Base-by-base conservation (phyloP, 768 basidiomycete genomes). In the Auricularia heimuer region DNA sequence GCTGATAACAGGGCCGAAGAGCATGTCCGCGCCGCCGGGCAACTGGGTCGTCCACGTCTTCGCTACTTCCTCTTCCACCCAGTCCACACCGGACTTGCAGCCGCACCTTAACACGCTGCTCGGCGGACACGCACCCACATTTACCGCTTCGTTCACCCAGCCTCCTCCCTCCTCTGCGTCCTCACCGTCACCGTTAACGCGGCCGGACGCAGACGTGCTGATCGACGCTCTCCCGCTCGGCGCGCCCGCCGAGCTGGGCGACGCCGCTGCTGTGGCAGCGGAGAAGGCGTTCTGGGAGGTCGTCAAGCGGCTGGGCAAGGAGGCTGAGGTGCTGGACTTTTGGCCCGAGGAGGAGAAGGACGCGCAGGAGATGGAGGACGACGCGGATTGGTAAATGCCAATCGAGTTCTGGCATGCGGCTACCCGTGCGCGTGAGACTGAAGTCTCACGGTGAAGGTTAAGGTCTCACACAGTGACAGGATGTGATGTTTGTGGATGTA, bases 241-340 rank as follows among this genome's bases (percentile, higher is more conserved):
- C 18, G 18, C 54, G 3, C 54, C 54, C 29, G 56, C 85, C 6
- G 84, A 86, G 47, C 67, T 78, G 16, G 79, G 82, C 11, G 89
- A 92, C 70, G 75, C 77, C 16, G 82, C 85, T 4, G 81, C 86
- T 3, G 66, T 69, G 7, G 73, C 81, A 69, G 90, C 87, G 2
- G 86, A 90, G 71, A 69, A 69, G n/a, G 73, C 79, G 2, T 88
- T 85, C 70, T 81, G 82, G 80, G 77, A 74, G 47, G 79, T 78
- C 1, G 67, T 66, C 2, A 60, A 36, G 39, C 24, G 16, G 8
- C n/a, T 37, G 24, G 60, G 8, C 1, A 24, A 21, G 60, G 35
- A 60, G 21, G 58, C 34, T n/a, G 56, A 64, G 14, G 39, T 36
- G 14, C 63, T 58, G 34, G 16, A 54, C 12, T 61, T 67, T 21